Conservation (phyloP, 2,329 filamentous ascomycete genomes). For the Ceratocystis lukuohia region DNA sequence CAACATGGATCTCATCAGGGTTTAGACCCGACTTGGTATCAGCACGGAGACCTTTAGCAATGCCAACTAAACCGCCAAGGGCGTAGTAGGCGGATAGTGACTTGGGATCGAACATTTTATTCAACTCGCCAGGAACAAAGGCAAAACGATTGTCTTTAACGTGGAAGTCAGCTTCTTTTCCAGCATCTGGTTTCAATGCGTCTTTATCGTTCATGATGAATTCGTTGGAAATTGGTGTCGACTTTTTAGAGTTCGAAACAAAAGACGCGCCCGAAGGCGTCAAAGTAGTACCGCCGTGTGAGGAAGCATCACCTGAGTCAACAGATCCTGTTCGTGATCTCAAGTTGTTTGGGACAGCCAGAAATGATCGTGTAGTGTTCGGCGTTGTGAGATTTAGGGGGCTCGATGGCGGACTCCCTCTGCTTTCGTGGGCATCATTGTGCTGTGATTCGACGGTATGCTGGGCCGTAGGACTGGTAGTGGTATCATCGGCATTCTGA, state of each 20-base stretch:
- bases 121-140: conserved; percentile 69
- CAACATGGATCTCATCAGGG: conserved; percentile 54
- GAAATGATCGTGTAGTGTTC: conserved; percentile 34
- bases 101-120: conserved; percentile 83
- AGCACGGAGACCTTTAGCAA: conserved; percentile 66
- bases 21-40: conserved; percentile 63
- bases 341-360: conserved; percentile 50
- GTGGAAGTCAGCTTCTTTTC: conserved; percentile 61
- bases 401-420: conserved; percentile 53
- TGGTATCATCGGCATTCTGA: conserved; percentile 29
- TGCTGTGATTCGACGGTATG: conserved; percentile 34
- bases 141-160: conserved; percentile 74
- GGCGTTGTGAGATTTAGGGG: conserved; percentile 58
- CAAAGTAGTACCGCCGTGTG: conserved; percentile 50
- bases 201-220: conserved; percentile 51
- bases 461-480: conserved; percentile 35
- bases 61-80: conserved; percentile 60
- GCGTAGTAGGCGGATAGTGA: conserved; percentile 69
- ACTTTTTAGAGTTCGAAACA: conserved; percentile 33
- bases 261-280: conserved; percentile 34
- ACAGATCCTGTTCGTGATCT: conserved; percentile 56
- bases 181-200: conserved; percentile 61
- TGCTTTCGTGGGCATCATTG: conserved; percentile 24
- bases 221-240: conserved; percentile 33
- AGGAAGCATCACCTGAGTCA: conserved; percentile 51